A percentile compares a stretch with the other conserved stretches of the same genome.
Evolutionary conservation across 352 stramenopile genomes (phyloP).

Genomic region (Thalassiosira delicatula): DNA sequence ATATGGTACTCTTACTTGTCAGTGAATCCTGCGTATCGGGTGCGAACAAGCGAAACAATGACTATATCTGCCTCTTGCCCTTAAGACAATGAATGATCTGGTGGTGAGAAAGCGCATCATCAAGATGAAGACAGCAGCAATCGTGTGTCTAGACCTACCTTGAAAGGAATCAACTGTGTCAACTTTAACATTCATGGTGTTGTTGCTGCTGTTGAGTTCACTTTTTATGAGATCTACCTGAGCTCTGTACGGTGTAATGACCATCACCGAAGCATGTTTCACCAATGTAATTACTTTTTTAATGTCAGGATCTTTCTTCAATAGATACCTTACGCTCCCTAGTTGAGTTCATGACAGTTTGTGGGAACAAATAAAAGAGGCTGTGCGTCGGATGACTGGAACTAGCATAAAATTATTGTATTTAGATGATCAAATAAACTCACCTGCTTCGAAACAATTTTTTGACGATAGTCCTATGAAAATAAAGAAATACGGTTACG

Average conservation of each 20-base stretch:
- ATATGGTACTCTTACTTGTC: slow-evolving; percentile 25
- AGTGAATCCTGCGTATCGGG: slow-evolving; percentile 31
- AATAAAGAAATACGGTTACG: not conserved
- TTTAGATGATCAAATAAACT: no score
- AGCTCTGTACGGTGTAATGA: slow-evolving; percentile 54
- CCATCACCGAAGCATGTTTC: slow-evolving; percentile 22
- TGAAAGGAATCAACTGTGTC: slow-evolving; percentile 52
- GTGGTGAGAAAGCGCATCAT: not conserved
- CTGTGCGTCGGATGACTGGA: no score
- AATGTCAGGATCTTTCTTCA: slow-evolving; percentile 46
- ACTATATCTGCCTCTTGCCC: slow-evolving; percentile 55
- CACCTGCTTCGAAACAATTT: slow-evolving; percentile 19
- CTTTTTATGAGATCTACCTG: slow-evolving; percentile 42
- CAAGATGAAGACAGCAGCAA: not conserved
- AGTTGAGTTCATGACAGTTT: no score
- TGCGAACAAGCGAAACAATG: slow-evolving; percentile 48
- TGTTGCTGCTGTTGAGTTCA: slow-evolving; percentile 19
- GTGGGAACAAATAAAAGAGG: no score
- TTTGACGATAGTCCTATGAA: slow-evolving; percentile 3
- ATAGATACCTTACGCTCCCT: slow-evolving; percentile 19
- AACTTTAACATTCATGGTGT: slow-evolving; percentile 18
- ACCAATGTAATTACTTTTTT: slow-evolving; percentile 3
- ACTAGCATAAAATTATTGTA: no score
- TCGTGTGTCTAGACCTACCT: no score
- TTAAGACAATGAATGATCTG: not conserved